These are phyloP conservation scores for Cicer pinnatifidum DNA, from an alignment of 306 rosid species.

Conservation along the genomic window DNA sequence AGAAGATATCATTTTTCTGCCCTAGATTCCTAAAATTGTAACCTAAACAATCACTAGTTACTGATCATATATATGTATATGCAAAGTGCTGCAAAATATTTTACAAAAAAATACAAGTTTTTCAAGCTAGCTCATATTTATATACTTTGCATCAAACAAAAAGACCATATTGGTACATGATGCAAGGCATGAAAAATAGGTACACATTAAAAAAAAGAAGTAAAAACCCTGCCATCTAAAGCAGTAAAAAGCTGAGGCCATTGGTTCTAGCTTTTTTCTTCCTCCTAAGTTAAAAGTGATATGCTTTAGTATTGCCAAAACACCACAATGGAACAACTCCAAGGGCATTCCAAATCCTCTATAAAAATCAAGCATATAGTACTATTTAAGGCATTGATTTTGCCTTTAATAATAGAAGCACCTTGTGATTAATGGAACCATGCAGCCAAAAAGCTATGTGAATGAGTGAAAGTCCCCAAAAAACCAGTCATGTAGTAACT, in stretches of 20 bases:
- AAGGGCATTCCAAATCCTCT: slow-evolving; percentile 42
- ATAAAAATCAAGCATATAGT: slow-evolving; percentile 28
- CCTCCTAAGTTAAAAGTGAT: slow-evolving; percentile 27
- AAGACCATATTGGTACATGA: slow-evolving; percentile 35
- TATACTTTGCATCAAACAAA: slow-evolving; percentile 40
- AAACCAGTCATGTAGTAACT: slow-evolving; percentile 41
- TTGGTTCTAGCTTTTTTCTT: slow-evolving; percentile 40
- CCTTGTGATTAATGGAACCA: slow-evolving; percentile 15
- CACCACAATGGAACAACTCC: slow-evolving; percentile 33
- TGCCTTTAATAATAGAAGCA: slow-evolving; percentile 36
- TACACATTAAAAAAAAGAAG: neutral
- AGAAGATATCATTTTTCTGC: neutral
- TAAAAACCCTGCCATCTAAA: slow-evolving; percentile 16
- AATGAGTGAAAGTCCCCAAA: slow-evolving; percentile 30
- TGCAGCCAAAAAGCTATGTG: slow-evolving; percentile 30
- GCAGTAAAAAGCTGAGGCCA: slow-evolving; percentile 39
- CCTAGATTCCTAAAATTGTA: neutral
- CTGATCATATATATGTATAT: neutral
- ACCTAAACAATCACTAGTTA: neutral
- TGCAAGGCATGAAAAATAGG: slow-evolving; percentile 24
- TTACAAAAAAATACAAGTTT: neutral
- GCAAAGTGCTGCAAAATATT: slow-evolving; percentile 26
- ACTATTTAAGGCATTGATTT: slow-evolving; percentile 8
- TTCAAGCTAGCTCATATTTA: neutral
- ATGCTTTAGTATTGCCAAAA: slow-evolving; percentile 39